Evolutionary conservation across 1,284 basidiomycete species (phyloP).

Genomic region (Apiotrichum gamsii): DNA sequence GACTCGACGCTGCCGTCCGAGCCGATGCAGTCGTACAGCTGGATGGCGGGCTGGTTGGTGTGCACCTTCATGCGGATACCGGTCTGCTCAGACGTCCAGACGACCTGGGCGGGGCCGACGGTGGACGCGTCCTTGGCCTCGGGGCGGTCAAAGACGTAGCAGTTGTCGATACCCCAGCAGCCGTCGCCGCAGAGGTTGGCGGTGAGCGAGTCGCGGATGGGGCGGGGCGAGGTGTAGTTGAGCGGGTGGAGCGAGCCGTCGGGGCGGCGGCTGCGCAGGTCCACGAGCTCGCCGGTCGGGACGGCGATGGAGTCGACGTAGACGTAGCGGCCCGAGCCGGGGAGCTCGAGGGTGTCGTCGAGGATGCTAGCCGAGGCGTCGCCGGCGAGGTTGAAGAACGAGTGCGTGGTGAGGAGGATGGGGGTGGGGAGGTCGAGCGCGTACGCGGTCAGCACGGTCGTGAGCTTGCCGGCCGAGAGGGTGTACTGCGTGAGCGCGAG

Average conservation of each 20-base stretch:
- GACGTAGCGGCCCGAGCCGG: conserved; percentile 24
- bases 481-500: conserved; percentile 27
- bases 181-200: conserved; percentile 24
- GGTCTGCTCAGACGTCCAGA: conserved; percentile 17
- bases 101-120: conserved; percentile 11
- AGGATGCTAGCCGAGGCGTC: conserved; percentile 20
- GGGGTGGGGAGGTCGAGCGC: conserved; percentile 26
- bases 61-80: conserved; percentile 27
- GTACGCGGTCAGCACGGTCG: conserved; percentile 3
- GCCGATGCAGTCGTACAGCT: conserved; percentile 26
- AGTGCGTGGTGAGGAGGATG: conserved; percentile 34
- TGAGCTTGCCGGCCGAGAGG: conserved; percentile 14
- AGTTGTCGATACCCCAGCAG: conserved; percentile 32
- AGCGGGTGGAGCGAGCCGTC: conserved; percentile 11
- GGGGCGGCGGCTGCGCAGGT: not conserved
- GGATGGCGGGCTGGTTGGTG: conserved; percentile 31
- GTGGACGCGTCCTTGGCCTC: not conserved
- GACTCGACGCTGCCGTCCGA: conserved; percentile 19
- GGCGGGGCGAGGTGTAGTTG: conserved; percentile 24
- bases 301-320: conserved; percentile 23
- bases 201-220: conserved; percentile 16
- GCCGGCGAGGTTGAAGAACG: conserved; percentile 34
- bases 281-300: conserved; percentile 27
- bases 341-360: conserved; percentile 29
- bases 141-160: conserved; percentile 28